Base-by-base conservation (phyloP, 2,329 filamentous ascomycete genomes). In the Penicillium sp. region DNA sequence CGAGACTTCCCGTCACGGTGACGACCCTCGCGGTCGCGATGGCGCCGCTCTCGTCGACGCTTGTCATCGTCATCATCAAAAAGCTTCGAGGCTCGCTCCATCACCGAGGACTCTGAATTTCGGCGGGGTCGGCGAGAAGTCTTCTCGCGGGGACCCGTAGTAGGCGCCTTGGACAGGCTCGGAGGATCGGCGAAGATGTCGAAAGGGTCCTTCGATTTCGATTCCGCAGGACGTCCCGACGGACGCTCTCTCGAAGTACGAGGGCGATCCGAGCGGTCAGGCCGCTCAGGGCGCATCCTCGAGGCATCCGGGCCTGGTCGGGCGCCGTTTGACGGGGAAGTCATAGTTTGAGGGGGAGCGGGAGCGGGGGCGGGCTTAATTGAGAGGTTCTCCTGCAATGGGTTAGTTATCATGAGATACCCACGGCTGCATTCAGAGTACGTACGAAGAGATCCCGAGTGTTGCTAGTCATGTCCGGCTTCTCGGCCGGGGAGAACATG, bases 91-190 rank as follows among this genome's bases (percentile, higher is more conserved):
- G 80, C 57, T 27, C 73, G 73, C 30, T 78, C 81, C 68, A 83
- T 77, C 45, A 84, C 72, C 1, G 84, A 87, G 0, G 83, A 84
- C 58, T 86, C 83, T 0, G 84, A 86, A 63, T 85, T 84, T 47
- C 83, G 80, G 50, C 83, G 77, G 31, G 76, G 76, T 27, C 80
- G 76, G 47, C 68, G 61, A 13, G 54, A 39, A 14, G 46, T 54
- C 41, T 74, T 68, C 44, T 71, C 69, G 43, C 58, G 50, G 9
- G 51, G 44, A 8, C 53, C 53, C 31, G 38, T 38, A 16, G 51
- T 49, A 24, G 42, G 36, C 7, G 65, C 53, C 36, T 65, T 70
- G 33, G 59, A 53, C 13, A 55, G 27, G 4, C 60, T 74, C 58
- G 65, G 67, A 41, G 72, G 76, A 58, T 75, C 74, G 33, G 71